These are phyloP conservation scores for Blastomyces gilchristii DNA, from an alignment of 2,329 filamentous ascomycete genomes.

Conservation along the genomic window DNA sequence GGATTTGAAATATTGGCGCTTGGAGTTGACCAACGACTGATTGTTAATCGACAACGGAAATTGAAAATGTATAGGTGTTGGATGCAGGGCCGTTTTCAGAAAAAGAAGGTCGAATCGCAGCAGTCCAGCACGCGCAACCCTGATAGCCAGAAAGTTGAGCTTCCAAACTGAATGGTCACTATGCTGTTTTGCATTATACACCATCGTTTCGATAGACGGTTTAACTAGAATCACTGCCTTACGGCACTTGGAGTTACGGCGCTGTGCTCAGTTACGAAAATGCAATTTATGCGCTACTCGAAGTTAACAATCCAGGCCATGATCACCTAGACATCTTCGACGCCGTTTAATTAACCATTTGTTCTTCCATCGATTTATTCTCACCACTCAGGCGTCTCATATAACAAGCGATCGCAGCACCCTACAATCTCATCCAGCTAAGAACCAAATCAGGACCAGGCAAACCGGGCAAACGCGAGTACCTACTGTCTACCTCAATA, in stretches of 20 bases:
- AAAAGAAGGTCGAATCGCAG: slow-evolving; percentile 16
- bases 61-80: slow-evolving; percentile 99
- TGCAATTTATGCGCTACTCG: neutral
- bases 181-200: neutral
- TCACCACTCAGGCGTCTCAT: neutral
- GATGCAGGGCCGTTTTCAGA: slow-evolving; percentile 38
- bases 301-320: neutral
- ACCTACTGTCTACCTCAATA: neutral
- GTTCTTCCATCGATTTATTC: neutral
- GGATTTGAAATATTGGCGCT: slow-evolving; percentile 65
- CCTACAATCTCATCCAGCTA: neutral
- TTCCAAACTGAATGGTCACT: neutral
- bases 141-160: neutral
- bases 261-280: neutral
- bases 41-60: slow-evolving; percentile 82
- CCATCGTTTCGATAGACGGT: neutral
- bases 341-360: neutral
- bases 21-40: slow-evolving; percentile 73
- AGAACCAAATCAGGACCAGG: neutral
- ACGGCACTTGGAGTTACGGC: neutral
- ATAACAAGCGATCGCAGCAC: neutral
- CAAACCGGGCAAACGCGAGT: neutral
- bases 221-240: neutral
- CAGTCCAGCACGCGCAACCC: neutral
- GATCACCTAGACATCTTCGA: neutral